Evolutionary conservation across 495 filamentous ascomycete genomes (phyloP).

Genomic region (Lasiosphaeriaceae sp.): DNA sequence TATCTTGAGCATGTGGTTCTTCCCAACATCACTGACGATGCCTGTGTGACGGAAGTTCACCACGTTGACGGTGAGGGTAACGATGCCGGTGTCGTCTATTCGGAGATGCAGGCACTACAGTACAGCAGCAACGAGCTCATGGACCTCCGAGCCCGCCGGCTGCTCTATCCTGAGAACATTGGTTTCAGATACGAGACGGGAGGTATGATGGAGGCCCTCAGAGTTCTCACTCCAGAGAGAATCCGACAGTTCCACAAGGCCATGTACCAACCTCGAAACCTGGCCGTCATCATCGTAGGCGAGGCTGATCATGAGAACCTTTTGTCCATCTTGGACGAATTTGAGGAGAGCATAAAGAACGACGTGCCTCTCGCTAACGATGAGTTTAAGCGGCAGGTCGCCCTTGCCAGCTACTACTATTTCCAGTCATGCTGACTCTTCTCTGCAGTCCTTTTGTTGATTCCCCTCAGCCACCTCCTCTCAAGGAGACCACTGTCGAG

Average conservation of each 20-base stretch:
- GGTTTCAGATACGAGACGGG: slow-evolving; percentile 97
- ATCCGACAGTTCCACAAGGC: slow-evolving; percentile 90
- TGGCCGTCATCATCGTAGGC: slow-evolving; percentile 85
- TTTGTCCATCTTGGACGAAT: slow-evolving; percentile 73
- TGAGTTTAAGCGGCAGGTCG: slow-evolving; percentile 60
- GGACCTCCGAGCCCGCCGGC: slow-evolving; percentile 67
- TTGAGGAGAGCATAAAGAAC: slow-evolving; percentile 81
- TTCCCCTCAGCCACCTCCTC: slow-evolving; percentile 67
- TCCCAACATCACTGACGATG: slow-evolving; percentile 87
- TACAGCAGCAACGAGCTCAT: slow-evolving; percentile 80
- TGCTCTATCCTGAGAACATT: slow-evolving; percentile 82
- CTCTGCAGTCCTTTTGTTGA: slow-evolving; percentile 65
- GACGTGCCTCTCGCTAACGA: slow-evolving; percentile 69
- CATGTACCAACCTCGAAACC: slow-evolving; percentile 98
- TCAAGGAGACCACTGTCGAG: slow-evolving; percentile 66
- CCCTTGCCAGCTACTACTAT: not conserved
- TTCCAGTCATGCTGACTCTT: not conserved
- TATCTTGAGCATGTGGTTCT: slow-evolving; percentile 94
- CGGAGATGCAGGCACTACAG: slow-evolving; percentile 96
- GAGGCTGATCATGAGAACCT: slow-evolving; percentile 82
- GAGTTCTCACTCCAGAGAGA: slow-evolving; percentile 78
- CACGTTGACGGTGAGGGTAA: slow-evolving; percentile 90
- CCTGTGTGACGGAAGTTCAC: slow-evolving; percentile 92
- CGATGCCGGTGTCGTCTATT: slow-evolving; percentile 97
- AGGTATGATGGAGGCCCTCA: slow-evolving; percentile 88